Evolutionary conservation across 1,284 basidiomycete genomes (phyloP), one percentile per base, ranked within the genome.

Genomic region (Ustilago hordei): DNA sequence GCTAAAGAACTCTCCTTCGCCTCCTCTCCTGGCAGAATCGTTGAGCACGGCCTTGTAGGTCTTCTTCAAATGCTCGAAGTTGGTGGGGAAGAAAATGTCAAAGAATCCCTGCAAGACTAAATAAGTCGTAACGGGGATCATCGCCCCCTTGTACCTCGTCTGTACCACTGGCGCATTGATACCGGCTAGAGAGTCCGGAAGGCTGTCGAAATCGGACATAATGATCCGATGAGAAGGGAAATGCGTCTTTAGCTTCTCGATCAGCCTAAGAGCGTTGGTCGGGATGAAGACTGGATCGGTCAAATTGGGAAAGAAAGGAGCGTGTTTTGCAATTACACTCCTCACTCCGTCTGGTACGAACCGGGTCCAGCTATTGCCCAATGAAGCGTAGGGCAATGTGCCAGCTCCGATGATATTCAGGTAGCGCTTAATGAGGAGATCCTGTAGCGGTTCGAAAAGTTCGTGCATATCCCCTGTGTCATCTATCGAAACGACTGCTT

Each of bases 61-160:
- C 12, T 74, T 61, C 2, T 58, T 45, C 32, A 99, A 89, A 23
- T 90, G 90, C 59, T 91, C 90, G 80, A 99, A 99, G 84, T 95
- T 89, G 8, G 96, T 99, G 2, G 97, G 97, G 89, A 99, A 99
- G 89, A 99, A 95, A 76, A 99, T 99, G 87, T 99, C 97, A 86
- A 99, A 99, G 88, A 91, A 96, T 12, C 97, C 97, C 84, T 94
- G 97, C 78, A 92, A 91, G 65, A 99, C 97, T 78, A 96, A 90
- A 71, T 98, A 91, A 17, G 94, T 98, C 68, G 92, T 89, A 80
- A 94, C 95, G 3, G 97, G 93, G 52, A 87, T 71, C 86, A 94
- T 96, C 55, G 90, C 90, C 67, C 92, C 92, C 39, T 90, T 90
- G 84, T 93, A 92, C 57, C 95, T 90, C 19, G 97, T 99, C 88